Evolutionary conservation across 352 stramenopile genomes (phyloP).

Genomic region (Pythium sukuiense): DNA sequence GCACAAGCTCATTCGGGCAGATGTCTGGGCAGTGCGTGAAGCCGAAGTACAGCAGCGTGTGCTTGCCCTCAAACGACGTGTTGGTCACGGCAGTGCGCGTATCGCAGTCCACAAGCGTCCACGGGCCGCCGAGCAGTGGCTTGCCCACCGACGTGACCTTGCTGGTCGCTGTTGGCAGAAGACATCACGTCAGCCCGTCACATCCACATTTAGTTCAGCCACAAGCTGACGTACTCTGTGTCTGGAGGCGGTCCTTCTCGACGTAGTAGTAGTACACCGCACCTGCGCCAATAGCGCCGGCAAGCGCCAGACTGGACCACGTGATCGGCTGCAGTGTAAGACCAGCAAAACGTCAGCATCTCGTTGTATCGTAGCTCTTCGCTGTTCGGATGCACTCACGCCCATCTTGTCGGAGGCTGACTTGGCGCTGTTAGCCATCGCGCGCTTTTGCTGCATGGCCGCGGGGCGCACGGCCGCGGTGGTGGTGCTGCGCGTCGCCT

Average conservation of each 20-base stretch:
- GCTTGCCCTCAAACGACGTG: conserved; percentile 91
- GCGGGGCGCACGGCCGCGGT: not conserved
- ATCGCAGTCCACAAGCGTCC: conserved; percentile 92
- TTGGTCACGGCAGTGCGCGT: conserved; percentile 88
- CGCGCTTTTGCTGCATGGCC: conserved; percentile 23
- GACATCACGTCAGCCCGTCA: not conserved
- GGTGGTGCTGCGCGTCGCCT: conserved; percentile 9
- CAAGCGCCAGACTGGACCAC: conserved; percentile 81
- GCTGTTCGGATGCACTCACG: conserved; percentile 31
- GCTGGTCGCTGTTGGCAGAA: conserved; percentile 49
- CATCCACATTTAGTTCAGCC: too few species aligned
- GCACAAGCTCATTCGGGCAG: conserved; percentile 98
- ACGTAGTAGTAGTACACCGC: conserved; percentile 88
- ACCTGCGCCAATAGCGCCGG: conserved; percentile 64
- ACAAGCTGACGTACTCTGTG: conserved; percentile 52
- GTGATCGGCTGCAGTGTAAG: conserved; percentile 62
- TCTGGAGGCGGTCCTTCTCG: conserved; percentile 89
- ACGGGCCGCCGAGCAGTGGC: conserved; percentile 90
- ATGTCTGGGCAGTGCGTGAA: conserved; percentile 99
- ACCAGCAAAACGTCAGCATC: conserved; percentile 6
- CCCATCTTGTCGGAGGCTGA: conserved; percentile 58
- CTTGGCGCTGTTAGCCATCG: conserved; percentile 43
- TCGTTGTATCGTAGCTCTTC: conserved; percentile 8
- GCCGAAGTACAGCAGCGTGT: conserved; percentile 98
- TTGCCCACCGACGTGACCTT: conserved; percentile 91